Evolutionary conservation across 2,329 filamentous ascomycete species (phyloP).

Genomic region (Aspergillus amoenus): DNA sequence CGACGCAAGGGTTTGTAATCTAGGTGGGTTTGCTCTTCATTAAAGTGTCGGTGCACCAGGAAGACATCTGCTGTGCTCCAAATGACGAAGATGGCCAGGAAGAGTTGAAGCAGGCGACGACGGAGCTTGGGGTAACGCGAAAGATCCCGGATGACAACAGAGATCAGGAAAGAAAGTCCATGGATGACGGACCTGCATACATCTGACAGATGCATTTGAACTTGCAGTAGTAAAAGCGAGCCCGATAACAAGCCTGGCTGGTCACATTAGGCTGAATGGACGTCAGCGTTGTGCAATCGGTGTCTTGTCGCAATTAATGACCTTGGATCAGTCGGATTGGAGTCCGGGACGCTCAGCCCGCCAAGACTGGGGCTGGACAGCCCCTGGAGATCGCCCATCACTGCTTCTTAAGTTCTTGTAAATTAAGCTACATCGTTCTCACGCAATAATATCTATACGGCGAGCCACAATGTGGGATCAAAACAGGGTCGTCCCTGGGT

Average conservation of each 20-base stretch:
- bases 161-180: slow-evolving; percentile 2
- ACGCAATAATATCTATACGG: background rate
- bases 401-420: background rate
- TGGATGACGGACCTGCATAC: slow-evolving; percentile 1
- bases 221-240: background rate
- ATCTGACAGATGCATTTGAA: slow-evolving; percentile 3
- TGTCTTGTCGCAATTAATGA: background rate
- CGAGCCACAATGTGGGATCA: background rate
- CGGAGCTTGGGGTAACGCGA: slow-evolving; percentile 4
- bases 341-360: background rate
- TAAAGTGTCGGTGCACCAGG: slow-evolving; percentile 2
- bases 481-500: background rate
- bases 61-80: slow-evolving; percentile 1
- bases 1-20: slow-evolving; percentile 5
- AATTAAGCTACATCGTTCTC: background rate
- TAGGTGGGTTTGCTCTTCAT: background rate
- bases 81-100: background rate
- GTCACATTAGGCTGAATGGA: slow-evolving; percentile 2
- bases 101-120: background rate
- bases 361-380: background rate
- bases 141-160: background rate
- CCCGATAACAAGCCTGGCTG: background rate
- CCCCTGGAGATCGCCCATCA: too few relatives aligned
- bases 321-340: too few relatives aligned
- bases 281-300: background rate